These are phyloP conservation scores for Thuidium tamariscinum DNA, from an alignment of 225 moss, liverwort and hornwort species.

Conservation along the genomic window DNA sequence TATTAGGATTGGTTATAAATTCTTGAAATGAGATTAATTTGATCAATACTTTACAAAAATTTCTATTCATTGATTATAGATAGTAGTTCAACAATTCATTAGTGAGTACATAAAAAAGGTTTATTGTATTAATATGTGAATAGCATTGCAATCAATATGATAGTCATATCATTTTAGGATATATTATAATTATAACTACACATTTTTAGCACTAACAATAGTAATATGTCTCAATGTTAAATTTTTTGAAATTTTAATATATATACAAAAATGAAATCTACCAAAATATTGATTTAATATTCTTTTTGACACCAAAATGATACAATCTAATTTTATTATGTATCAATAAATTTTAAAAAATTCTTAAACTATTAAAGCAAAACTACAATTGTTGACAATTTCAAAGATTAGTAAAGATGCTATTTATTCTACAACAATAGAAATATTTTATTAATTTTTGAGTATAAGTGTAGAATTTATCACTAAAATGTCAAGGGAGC, in stretches of 20 bases:
- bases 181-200: no score
- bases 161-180: accelerated
- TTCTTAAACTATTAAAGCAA: not conserved
- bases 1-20: not conserved
- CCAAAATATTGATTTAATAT: not conserved
- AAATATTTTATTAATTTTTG: not conserved
- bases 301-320: not conserved
- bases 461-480: not conserved
- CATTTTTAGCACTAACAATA: not conserved
- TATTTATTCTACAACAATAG: not conserved
- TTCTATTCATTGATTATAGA: not conserved
- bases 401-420: not conserved
- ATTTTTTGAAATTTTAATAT: no score
- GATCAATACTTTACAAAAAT: not conserved
- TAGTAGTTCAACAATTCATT: not conserved
- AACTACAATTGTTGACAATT: accelerated
- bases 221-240: not conserved
- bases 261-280: not conserved
- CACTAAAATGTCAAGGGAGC: accelerated
- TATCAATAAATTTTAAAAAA: not conserved
- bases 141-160: not conserved
- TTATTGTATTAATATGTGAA: not conserved
- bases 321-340: accelerated
- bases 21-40: not conserved
- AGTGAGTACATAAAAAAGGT: accelerated